Evolutionary conservation across 1,284 basidiomycete species (phyloP).

Genomic region (Ganoderma lucidum): DNA sequence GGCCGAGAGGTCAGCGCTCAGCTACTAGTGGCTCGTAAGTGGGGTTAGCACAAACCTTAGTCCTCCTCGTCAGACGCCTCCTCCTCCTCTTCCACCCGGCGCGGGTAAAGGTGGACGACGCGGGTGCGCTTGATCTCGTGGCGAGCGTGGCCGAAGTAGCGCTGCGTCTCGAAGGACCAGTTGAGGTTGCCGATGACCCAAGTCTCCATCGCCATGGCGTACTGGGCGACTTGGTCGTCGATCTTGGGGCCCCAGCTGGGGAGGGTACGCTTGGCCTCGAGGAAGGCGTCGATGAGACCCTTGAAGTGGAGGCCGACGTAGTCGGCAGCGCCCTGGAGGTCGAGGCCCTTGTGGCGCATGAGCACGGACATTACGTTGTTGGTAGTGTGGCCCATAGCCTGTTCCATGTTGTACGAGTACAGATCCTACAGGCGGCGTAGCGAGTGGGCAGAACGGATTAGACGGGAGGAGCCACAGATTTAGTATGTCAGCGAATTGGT

Average conservation of each 20-base stretch:
- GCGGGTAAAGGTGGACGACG: slow-evolving; percentile 39
- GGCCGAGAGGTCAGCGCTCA: background rate
- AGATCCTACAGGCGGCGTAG: slow-evolving; percentile 55
- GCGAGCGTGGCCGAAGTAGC: slow-evolving; percentile 45
- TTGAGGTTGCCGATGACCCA: slow-evolving; percentile 48
- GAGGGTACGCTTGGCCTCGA: slow-evolving; percentile 52
- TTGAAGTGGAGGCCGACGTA: slow-evolving; percentile 61
- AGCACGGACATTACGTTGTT: slow-evolving; percentile 76
- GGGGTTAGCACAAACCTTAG: slow-evolving; percentile 27
- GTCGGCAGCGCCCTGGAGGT: slow-evolving; percentile 68
- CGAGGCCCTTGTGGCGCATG: slow-evolving; percentile 59
- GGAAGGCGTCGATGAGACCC: slow-evolving; percentile 58
- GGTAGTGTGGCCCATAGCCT: slow-evolving; percentile 69
- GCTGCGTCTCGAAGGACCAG: slow-evolving; percentile 50
- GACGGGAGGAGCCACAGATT: background rate
- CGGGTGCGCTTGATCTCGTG: slow-evolving; percentile 40
- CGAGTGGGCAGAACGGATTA: background rate
- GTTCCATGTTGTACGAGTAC: slow-evolving; percentile 79
- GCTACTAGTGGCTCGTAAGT: background rate
- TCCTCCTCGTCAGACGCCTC: slow-evolving; percentile 45
- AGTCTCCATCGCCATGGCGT: slow-evolving; percentile 46
- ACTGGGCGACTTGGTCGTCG: slow-evolving; percentile 55
- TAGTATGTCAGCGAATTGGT: slow-evolving; percentile 14
- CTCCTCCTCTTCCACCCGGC: slow-evolving; percentile 31
- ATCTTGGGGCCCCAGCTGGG: slow-evolving; percentile 57